Evolutionary conservation across 1,139 yeast species (phyloP).

Genomic region (Sugiyamaella castrensis): DNA sequence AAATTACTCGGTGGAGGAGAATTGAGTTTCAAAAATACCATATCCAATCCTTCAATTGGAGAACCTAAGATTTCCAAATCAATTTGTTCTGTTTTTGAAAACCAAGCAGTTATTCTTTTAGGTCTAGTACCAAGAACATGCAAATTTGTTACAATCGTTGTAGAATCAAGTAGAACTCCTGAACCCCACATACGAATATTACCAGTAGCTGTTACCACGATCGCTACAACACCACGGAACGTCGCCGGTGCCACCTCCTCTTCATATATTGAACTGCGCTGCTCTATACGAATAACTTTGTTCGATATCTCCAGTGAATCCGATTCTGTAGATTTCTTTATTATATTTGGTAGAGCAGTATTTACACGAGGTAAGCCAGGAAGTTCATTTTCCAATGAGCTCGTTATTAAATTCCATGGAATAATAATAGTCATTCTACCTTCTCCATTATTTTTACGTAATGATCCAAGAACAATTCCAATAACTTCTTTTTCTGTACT

Average conservation of each 20-base stretch:
- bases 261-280: too few relatives aligned
- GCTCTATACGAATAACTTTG: too few relatives aligned
- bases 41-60: constrained; percentile 40
- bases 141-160: constrained; percentile 43
- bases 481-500: constrained; percentile 31
- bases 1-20: constrained; percentile 11
- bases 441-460: constrained; percentile 54
- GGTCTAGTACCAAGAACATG: constrained; percentile 41
- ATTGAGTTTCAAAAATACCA: constrained; percentile 34
- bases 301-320: too few relatives aligned
- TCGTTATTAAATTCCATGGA: constrained; percentile 44
- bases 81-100: constrained; percentile 20
- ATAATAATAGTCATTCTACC: constrained; percentile 54
- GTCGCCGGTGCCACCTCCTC: constrained; percentile 6
- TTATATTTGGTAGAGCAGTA: too few relatives aligned
- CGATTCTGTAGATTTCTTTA: too few relatives aligned
- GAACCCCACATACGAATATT: constrained; percentile 44
- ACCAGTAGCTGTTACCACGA: constrained; percentile 24
- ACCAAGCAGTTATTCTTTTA: constrained; percentile 30
- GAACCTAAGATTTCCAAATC: constrained; percentile 25
- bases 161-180: constrained; percentile 42
- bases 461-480: constrained; percentile 55
- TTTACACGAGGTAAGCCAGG: neutral
- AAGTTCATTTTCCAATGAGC: neutral
- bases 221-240: constrained; percentile 26